phyloP scores from a whole-genome alignment of 176 grass and related monocot genomes.

The Phoenix dactylifera region DNA sequence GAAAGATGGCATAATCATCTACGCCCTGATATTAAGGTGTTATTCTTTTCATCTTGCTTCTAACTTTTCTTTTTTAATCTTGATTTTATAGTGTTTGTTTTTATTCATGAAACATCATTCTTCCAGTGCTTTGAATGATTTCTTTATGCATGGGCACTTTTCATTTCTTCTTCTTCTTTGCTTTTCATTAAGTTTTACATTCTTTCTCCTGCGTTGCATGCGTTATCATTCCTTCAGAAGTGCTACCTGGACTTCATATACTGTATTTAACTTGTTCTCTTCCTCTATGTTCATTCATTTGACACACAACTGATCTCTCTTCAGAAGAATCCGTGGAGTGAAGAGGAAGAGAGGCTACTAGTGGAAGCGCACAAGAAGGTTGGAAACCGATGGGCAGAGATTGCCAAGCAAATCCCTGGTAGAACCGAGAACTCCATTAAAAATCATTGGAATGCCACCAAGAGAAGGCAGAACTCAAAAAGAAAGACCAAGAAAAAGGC shows the following conservation, averaged over 20 bases:
- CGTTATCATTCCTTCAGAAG: too few relatives aligned
- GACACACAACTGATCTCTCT: not conserved
- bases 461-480: constrained; percentile 40
- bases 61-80: too few relatives aligned
- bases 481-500: constrained; percentile 47
- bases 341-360: constrained; percentile 48
- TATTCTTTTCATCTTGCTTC: not conserved
- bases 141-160: too few relatives aligned
- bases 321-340: constrained; percentile 53
- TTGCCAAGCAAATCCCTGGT: constrained; percentile 40
- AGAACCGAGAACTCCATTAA: constrained; percentile 73
- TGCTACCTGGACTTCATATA: too few relatives aligned
- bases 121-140: too few relatives aligned
- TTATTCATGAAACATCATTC: too few relatives aligned
- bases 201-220: too few relatives aligned
- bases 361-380: constrained; percentile 34
- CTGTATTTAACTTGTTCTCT: too few relatives aligned
- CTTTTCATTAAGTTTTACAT: too few relatives aligned
- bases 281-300: not conserved
- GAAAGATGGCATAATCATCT: constrained; percentile 30
- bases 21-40: constrained; percentile 28
- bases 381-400: constrained; percentile 59
- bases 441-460: constrained; percentile 88
- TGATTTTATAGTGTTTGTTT: too few relatives aligned
- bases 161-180: too few relatives aligned